Base-by-base conservation (phyloP, 2,329 filamentous ascomycete species). In the Elsinoe arachidis region DNA sequence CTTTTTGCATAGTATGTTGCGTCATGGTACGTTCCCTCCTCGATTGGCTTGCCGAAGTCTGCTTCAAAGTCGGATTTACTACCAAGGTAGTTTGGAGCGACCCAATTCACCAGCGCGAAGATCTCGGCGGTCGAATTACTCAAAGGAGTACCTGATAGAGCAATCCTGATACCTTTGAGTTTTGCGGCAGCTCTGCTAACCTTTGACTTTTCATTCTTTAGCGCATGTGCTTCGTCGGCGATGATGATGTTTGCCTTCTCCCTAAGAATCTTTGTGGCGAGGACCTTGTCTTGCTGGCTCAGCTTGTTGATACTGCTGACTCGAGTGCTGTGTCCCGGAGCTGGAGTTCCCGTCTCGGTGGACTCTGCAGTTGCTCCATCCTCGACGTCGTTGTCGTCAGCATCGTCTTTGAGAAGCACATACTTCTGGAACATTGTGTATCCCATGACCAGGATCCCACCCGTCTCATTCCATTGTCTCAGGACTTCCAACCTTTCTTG, bases 111-210 rank as follows among this genome's bases (percentile, higher is more conserved):
- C 82, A 95, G 88, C n/a, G 84, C 75, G 66, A 85, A 90, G 66
- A 95, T 95, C 64, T 96, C 91, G 26, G 80, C 75, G 0, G 96
- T 82, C 54, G 89, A 87, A 66, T 96, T 96, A 3, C 88, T 84
- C 54, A 96, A 75, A 0, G 91, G 91, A 0, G 90, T 92, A 0
- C 90, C 91, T 0, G 90, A 95, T 60, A 96, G 76, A 5, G 90
- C 91, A 62, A 96, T 87, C 10, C 90, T 83, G 59, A 79, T 85
- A 56, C 75, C 80, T 0, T 69, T 76, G 66, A 96, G 86, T 10
- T 74, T 69, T 1, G 74, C 73, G 17, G 84, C 81, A 5, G 80
- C 76, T 37, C 70, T 62, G 43, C 83, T 75, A 34, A 85, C 72
- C 17, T 76, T 70, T 0, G 84, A 76, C 0, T 67, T 68, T 0